These are phyloP conservation scores for Hysterangium stoloniferum DNA, from an alignment of 768 basidiomycete species.

Conservation along the genomic window DNA sequence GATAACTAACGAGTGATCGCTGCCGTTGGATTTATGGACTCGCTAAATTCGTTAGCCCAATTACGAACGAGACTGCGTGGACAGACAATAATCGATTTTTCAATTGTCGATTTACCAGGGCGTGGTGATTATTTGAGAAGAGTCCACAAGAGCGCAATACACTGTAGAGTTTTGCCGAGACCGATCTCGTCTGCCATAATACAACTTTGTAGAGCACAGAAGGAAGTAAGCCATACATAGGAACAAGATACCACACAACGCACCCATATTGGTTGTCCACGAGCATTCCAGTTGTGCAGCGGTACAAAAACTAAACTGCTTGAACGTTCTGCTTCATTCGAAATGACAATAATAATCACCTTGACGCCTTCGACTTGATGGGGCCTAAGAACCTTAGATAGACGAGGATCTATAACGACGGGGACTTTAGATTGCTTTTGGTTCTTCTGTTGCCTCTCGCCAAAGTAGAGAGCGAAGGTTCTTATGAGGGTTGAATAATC, in stretches of 20 bases:
- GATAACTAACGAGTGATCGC: neutral
- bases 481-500: slow-evolving; percentile 87
- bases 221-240: neutral
- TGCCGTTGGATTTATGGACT: slow-evolving; percentile 18
- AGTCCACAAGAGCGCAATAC: slow-evolving; percentile 93
- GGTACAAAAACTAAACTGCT: slow-evolving; percentile 75
- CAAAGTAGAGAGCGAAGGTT: slow-evolving; percentile 75
- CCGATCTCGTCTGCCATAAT: slow-evolving; percentile 99
- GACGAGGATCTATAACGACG: slow-evolving; percentile 89
- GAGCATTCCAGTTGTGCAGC: slow-evolving; percentile 89
- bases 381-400: slow-evolving; percentile 83
- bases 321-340: slow-evolving; percentile 2
- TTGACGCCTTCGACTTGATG: slow-evolving; percentile 99
- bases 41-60: slow-evolving; percentile 95
- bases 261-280: slow-evolving; percentile 68
- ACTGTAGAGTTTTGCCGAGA: slow-evolving; percentile 93
- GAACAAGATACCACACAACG: neutral
- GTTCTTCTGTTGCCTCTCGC: slow-evolving; percentile 63
- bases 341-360: slow-evolving; percentile 35
- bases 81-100: slow-evolving; percentile 96
- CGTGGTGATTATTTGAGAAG: slow-evolving; percentile 91
- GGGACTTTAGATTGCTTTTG: slow-evolving; percentile 71
- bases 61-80: slow-evolving; percentile 96
- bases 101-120: slow-evolving; percentile 78
- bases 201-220: slow-evolving; percentile 59